phyloP scores from a whole-genome alignment of 2,329 filamentous ascomycete genomes.

The Aspergillus novoparasiticus region DNA sequence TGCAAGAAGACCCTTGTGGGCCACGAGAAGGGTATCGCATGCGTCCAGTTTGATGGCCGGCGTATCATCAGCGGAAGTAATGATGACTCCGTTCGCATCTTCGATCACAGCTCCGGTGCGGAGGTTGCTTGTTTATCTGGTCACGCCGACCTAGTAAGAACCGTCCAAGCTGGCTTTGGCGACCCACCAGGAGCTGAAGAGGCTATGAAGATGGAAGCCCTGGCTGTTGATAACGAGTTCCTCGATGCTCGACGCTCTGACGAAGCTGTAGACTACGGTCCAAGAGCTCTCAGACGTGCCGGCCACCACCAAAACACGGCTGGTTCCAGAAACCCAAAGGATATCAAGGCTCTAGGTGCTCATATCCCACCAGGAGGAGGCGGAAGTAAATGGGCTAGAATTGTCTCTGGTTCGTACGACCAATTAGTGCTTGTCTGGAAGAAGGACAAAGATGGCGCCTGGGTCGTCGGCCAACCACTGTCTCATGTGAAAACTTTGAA shows the following conservation, averaged over 20 bases:
- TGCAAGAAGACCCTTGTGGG: constrained; percentile 79
- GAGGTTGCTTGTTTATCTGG: constrained; percentile 86
- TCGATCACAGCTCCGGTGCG: constrained; percentile 80
- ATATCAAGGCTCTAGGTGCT: constrained; percentile 75
- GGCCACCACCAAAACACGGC: constrained; percentile 60
- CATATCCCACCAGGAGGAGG: constrained; percentile 89
- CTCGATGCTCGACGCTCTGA: constrained; percentile 59
- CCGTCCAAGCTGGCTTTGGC: constrained; percentile 91
- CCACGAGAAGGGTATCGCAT: constrained; percentile 93
- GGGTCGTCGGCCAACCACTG: constrained; percentile 75
- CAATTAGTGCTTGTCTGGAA: constrained; percentile 96
- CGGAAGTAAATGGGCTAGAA: constrained; percentile 85
- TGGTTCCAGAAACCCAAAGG: constrained; percentile 72
- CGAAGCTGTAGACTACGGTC: constrained; percentile 36
- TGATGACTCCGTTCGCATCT: constrained; percentile 94
- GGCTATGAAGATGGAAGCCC: constrained; percentile 73
- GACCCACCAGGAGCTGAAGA: constrained; percentile 79
- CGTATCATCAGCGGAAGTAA: constrained; percentile 95
- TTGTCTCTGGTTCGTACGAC: constrained; percentile 95
- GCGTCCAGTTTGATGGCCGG: constrained; percentile 92
- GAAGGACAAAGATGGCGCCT: constrained; percentile 79
- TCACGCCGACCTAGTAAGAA: constrained; percentile 83
- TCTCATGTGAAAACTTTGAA: neutral
- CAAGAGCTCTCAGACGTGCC: constrained; percentile 55
- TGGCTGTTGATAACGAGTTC: constrained; percentile 72